These are phyloP conservation scores for Sclerotinia sclerotiorum DNA, from an alignment of 2,329 filamentous ascomycete species.

Conservation along the genomic window DNA sequence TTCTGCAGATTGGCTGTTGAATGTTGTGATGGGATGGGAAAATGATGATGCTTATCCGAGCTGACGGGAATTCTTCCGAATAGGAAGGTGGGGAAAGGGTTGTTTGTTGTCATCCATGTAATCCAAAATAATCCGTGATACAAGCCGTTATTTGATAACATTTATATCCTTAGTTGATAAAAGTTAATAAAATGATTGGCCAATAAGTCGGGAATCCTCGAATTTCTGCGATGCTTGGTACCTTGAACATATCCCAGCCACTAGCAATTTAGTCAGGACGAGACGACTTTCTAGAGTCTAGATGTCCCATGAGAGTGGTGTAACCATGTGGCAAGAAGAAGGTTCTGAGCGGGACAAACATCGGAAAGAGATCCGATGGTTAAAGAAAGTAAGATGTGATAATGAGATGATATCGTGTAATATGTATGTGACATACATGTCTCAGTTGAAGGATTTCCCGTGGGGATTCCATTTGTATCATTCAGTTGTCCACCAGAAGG, in stretches of 20 bases:
- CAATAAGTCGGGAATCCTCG: too few relatives aligned
- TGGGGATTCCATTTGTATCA: not conserved
- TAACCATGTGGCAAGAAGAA: constrained; percentile 5
- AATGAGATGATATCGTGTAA: constrained; percentile 2
- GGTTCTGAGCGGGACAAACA: not conserved
- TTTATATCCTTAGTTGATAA: constrained; percentile 4
- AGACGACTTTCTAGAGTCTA: not conserved
- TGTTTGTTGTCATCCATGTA: not conserved
- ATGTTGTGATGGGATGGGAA: not conserved
- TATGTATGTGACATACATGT: not conserved
- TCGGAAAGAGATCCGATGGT: not conserved
- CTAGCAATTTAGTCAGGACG: not conserved
- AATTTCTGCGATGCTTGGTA: not conserved
- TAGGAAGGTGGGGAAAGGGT: constrained; percentile 16
- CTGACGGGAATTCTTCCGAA: constrained; percentile 6
- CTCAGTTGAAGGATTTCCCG: not conserved
- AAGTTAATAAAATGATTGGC: not conserved
- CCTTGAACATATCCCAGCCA: constrained; percentile 1
- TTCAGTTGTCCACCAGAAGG: not conserved
- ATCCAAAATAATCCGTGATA: constrained; percentile 3
- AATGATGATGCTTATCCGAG: constrained; percentile 7
- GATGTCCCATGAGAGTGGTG: not conserved
- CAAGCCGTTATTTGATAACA: not conserved
- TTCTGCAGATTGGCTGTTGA: not conserved
- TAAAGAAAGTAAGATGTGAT: not conserved